A percentile compares a stretch with the other conserved stretches of the same genome.
Conservation (phyloP, 768 basidiomycete species). For the Lactarius hengduanensis region DNA sequence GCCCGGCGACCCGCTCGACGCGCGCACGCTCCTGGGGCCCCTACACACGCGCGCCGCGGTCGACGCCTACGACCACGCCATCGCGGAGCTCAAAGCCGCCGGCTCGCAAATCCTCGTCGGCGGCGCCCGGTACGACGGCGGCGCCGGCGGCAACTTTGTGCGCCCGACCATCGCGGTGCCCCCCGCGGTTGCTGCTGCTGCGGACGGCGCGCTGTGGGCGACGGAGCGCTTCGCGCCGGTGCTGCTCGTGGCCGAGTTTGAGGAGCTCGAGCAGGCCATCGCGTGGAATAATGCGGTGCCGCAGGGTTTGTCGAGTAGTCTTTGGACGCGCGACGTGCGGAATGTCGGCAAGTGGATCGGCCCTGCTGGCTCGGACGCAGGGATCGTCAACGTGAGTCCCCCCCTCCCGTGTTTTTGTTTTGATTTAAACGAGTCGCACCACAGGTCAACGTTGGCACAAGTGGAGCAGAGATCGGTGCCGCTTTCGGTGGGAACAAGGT, state of each 20-base stretch:
- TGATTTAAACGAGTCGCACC: background rate
- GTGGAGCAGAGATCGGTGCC: conserved; percentile 75
- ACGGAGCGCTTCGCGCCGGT: conserved; percentile 90
- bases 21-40: conserved; percentile 78
- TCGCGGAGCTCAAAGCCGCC: conserved; percentile 57
- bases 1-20: conserved; percentile 83
- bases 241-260: conserved; percentile 81
- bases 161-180: conserved; percentile 82
- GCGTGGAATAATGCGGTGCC: conserved; percentile 88
- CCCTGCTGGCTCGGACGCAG: conserved; percentile 83
- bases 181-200: conserved; percentile 34
- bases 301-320: conserved; percentile 87
- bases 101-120: conserved; percentile 80
- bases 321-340: conserved; percentile 86
- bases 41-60: conserved; percentile 73
- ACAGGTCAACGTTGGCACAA: conserved; percentile 65
- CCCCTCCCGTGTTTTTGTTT: background rate
- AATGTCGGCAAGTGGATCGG: conserved; percentile 92
- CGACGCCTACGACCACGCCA: conserved; percentile 58
- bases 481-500: conserved; percentile 96
- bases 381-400: conserved; percentile 80
- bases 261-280: conserved; percentile 83
- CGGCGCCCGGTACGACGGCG: too few relatives aligned
- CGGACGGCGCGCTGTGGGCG: conserved; percentile 60
- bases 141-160: conserved; percentile 83